phyloP scores from a whole-genome alignment of 768 basidiomycete species.

The Collybiopsis luxurians region DNA sequence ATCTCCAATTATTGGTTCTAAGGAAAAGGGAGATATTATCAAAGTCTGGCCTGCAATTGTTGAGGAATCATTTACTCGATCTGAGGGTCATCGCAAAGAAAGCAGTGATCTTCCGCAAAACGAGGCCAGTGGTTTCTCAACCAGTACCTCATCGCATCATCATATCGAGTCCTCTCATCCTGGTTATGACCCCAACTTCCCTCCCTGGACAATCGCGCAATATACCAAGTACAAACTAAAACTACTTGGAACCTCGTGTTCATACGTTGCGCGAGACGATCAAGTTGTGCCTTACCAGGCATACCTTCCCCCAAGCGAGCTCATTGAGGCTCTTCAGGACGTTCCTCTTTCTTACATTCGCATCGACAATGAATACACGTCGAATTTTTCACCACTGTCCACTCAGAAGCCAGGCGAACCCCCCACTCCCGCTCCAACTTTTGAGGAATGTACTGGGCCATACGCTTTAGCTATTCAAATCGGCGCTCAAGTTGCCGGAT shows the following conservation, averaged over 20 bases:
- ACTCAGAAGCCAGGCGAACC: constrained; percentile 3
- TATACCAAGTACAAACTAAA: constrained; percentile 65
- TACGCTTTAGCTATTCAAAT: constrained; percentile 74
- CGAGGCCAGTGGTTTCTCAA: not conserved
- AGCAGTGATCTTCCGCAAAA: too few relatives aligned
- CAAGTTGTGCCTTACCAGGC: constrained; percentile 76
- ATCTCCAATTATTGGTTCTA: constrained; percentile 42
- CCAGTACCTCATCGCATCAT: constrained; percentile 4
- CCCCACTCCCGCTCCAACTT: constrained; percentile 24
- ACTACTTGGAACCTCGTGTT: constrained; percentile 55
- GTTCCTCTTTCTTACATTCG: constrained; percentile 43
- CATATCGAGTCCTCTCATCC: constrained; percentile 5
- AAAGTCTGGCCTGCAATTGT: constrained; percentile 75
- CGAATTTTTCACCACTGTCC: constrained; percentile 54
- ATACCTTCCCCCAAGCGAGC: constrained; percentile 48
- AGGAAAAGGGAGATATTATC: constrained; percentile 43
- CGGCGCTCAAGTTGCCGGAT: constrained; percentile 56
- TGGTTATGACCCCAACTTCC: constrained; percentile 19
- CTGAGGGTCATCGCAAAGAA: not conserved
- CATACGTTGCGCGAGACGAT: constrained; percentile 48
- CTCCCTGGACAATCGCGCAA: constrained; percentile 61
- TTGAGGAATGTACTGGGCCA: constrained; percentile 55
- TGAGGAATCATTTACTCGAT: constrained; percentile 32
- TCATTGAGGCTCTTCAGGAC: constrained; percentile 47
- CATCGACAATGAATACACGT: constrained; percentile 36